Conservation (phyloP, 257 asterid species). For the Solanum verrucosum region DNA sequence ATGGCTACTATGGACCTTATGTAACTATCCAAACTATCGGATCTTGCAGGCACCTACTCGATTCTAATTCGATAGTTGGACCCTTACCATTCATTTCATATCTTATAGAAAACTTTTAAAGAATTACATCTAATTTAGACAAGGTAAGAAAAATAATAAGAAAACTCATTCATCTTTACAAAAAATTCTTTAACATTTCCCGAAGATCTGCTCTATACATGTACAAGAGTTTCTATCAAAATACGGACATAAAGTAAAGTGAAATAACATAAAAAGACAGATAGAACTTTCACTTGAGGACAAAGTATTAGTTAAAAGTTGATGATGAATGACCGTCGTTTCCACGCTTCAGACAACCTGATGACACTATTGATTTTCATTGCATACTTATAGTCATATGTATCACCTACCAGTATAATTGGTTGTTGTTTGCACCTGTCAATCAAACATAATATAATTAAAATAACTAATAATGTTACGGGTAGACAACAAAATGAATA, state of each 20-base stretch:
- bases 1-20: background rate
- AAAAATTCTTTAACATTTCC: no score
- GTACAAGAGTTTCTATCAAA: background rate
- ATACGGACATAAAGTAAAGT: no score
- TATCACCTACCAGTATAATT: background rate
- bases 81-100: background rate
- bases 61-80: no score
- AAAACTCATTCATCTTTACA: no score
- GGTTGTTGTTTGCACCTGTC: background rate
- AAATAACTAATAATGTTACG: no score
- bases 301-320: no score
- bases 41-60: background rate
- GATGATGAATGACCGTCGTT: background rate
- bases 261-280: background rate
- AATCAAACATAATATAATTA: background rate
- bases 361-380: background rate
- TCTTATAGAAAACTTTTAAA: no score
- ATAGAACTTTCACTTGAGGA: no score
- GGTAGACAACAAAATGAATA: background rate
- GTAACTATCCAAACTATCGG: no score
- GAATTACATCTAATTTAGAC: background rate
- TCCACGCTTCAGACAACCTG: background rate
- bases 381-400: background rate
- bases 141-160: background rate
- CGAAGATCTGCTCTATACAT: background rate